A percentile compares a stretch with the other conserved stretches of the same genome.
Conservation (phyloP, 164 flowering plant species). For the Hamamelis virginiana region DNA sequence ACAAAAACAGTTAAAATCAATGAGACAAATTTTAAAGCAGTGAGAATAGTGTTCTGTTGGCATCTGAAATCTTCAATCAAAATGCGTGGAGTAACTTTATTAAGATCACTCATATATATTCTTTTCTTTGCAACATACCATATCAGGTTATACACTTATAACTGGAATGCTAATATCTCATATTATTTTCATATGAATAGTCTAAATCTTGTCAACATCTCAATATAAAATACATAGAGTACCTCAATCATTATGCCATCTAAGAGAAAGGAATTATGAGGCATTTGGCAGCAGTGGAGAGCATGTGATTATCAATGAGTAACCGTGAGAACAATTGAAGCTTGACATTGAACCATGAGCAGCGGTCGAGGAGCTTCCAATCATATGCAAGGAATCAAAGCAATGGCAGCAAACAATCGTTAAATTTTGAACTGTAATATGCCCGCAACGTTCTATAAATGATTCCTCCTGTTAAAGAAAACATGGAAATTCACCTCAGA, state of each 20-base stretch:
- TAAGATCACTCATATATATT: neutral
- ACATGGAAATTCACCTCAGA: neutral
- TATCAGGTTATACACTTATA: neutral
- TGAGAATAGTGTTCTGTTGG: neutral
- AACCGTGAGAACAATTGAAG: neutral
- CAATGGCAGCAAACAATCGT: neutral
- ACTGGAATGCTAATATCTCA: no score
- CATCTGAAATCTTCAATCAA: neutral
- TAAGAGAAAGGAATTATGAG: neutral
- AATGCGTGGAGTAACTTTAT: neutral
- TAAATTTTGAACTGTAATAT: neutral
- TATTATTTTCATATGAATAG: neutral
- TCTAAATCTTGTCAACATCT: neutral
- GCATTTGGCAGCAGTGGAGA: neutral
- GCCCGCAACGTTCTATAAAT: neutral
- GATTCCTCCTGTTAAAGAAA: neutral
- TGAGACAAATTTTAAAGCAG: no score
- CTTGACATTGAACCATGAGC: neutral
- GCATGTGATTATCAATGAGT: neutral
- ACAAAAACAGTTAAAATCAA: no score
- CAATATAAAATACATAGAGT: neutral
- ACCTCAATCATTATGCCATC: neutral
- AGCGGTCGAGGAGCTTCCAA: neutral
- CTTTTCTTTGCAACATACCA: neutral
- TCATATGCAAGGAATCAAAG: neutral